Percentiles rank a stretch among this genome's conserved stretches.
Evolutionary conservation across 768 basidiomycete species (phyloP).

Genomic region (Mycena floridula): DNA sequence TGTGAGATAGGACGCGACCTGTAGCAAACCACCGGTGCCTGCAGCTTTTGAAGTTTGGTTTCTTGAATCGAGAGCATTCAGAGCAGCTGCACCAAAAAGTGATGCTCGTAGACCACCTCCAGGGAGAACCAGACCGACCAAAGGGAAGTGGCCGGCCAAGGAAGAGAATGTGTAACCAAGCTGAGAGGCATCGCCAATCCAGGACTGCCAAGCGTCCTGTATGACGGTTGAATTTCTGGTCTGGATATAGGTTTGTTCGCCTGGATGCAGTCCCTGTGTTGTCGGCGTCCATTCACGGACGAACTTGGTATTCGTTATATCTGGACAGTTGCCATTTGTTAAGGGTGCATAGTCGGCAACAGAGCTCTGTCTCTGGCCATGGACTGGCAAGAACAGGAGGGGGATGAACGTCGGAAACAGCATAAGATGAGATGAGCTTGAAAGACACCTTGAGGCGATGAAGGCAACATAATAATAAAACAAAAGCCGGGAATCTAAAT

Average conservation of each 20-base stretch:
- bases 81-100: slow-evolving; percentile 54
- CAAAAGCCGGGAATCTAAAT: too few species aligned
- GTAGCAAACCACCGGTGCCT: slow-evolving; percentile 64
- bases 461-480: too few species aligned
- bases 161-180: slow-evolving; percentile 46
- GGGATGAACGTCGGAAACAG: too few species aligned
- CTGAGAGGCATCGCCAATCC: slow-evolving; percentile 49
- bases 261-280: slow-evolving; percentile 44
- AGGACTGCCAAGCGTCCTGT: slow-evolving; percentile 47
- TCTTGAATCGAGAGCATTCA: slow-evolving; percentile 54
- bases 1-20: slow-evolving; percentile 63
- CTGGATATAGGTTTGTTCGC: slow-evolving; percentile 42
- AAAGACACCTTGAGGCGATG: too few species aligned
- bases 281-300: slow-evolving; percentile 45
- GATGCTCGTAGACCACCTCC: slow-evolving; percentile 71
- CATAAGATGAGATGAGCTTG: background rate
- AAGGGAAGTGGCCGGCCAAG: slow-evolving; percentile 38
- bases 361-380: slow-evolving; percentile 12
- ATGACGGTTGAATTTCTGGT: slow-evolving; percentile 34
- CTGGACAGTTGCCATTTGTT: slow-evolving; percentile 43
- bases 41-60: slow-evolving; percentile 49
- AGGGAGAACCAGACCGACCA: slow-evolving; percentile 58
- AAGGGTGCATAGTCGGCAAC: slow-evolving; percentile 49
- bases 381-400: slow-evolving; percentile 1
- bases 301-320: slow-evolving; percentile 37